Evolutionary conservation across 768 basidiomycete species (phyloP).

Genomic region (Dioszegia crocea): DNA sequence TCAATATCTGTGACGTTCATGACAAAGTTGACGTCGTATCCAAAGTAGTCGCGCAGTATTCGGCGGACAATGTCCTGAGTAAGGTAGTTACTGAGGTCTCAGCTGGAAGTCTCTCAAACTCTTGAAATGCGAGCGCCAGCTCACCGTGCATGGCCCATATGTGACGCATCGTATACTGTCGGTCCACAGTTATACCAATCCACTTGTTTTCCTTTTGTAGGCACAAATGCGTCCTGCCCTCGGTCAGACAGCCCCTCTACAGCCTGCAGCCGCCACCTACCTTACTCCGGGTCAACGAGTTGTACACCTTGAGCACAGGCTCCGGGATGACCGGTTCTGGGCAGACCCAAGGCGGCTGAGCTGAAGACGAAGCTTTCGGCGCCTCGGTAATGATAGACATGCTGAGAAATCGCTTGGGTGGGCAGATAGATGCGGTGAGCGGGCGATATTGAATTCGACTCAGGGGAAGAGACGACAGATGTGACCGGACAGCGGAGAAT

Average conservation of each 20-base stretch:
- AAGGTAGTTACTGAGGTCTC: conserved; percentile 75
- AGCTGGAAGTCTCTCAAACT: background rate
- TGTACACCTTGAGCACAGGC: conserved; percentile 77
- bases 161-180: conserved; percentile 95
- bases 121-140: too few relatives aligned
- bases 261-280: conserved; percentile 51
- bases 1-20: conserved; percentile 99
- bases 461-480: background rate
- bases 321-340: conserved; percentile 56
- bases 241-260: background rate
- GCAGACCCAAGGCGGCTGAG: conserved; percentile 55
- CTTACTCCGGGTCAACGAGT: conserved; percentile 87
- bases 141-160: conserved; percentile 97
- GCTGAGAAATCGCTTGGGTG: background rate
- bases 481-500: background rate
- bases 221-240: conserved; percentile 68
- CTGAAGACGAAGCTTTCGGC: conserved; percentile 28
- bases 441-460: background rate
- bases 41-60: conserved; percentile 91
- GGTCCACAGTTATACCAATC: conserved; percentile 99
- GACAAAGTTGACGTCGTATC: conserved; percentile 95
- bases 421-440: background rate
- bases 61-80: conserved; percentile 87
- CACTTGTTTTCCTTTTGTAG: conserved; percentile 50
- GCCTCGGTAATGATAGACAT: conserved; percentile 28